A percentile compares a stretch with the other conserved stretches of the same genome.
phyloP scores from a whole-genome alignment of 306 rosid genomes.

The Boehmeria nivea region DNA sequence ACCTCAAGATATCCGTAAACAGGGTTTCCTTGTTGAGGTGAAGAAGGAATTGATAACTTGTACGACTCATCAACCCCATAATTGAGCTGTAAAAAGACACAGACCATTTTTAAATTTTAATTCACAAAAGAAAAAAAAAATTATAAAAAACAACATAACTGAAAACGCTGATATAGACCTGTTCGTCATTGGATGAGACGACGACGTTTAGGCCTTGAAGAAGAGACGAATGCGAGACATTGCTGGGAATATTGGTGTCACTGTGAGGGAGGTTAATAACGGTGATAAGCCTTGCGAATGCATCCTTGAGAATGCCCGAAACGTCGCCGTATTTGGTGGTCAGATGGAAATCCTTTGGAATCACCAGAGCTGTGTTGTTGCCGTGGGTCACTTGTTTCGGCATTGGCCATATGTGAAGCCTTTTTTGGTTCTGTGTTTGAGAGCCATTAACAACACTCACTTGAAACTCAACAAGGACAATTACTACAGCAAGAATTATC shows the following conservation, averaged over 20 bases:
- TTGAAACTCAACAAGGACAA: no score
- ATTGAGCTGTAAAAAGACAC: slow-evolving; percentile 18
- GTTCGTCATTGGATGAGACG: slow-evolving; percentile 25
- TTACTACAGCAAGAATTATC: no score
- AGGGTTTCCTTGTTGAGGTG: slow-evolving; percentile 12
- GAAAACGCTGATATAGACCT: neutral
- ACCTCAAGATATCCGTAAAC: slow-evolving; percentile 33
- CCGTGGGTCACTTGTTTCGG: slow-evolving; percentile 24
- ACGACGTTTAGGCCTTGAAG: slow-evolving; percentile 36
- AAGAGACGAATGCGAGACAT: slow-evolving; percentile 4
- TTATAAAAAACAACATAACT: neutral
- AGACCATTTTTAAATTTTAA: neutral
- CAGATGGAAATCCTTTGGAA: slow-evolving; percentile 23
- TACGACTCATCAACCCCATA: slow-evolving; percentile 39
- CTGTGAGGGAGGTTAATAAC: slow-evolving; percentile 14
- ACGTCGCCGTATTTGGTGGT: slow-evolving; percentile 25
- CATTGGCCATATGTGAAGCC: slow-evolving; percentile 32
- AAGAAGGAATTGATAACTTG: slow-evolving; percentile 26
- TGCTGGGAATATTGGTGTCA: slow-evolving; percentile 8
- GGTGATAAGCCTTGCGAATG: slow-evolving; percentile 25
- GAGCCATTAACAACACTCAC: neutral
- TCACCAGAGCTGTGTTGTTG: neutral
- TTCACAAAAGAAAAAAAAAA: neutral
- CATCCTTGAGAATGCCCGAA: slow-evolving; percentile 29
- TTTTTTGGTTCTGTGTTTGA: neutral